Percentiles rank a stretch among this genome's conserved stretches.
Evolutionary conservation across 352 stramenopile genomes (phyloP).

Genomic region (Phytopythium sindhum): DNA sequence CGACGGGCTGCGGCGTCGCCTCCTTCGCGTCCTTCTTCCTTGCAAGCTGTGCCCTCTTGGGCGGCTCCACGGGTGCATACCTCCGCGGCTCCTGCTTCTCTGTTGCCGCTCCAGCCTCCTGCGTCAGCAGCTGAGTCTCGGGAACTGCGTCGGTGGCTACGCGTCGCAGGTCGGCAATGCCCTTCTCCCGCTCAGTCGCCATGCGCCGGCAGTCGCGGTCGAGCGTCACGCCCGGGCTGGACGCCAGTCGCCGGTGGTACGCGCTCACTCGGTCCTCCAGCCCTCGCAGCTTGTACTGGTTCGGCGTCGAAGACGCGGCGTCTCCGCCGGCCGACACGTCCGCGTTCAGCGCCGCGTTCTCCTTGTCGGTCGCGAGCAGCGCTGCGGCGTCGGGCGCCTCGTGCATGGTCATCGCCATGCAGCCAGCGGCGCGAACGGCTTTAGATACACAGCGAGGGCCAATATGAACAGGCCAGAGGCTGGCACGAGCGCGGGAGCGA

Average conservation of each 20-base stretch:
- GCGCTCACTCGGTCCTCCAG: slow-evolving; percentile 1
- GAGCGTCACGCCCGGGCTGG: slow-evolving; percentile 18
- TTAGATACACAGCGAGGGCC: background rate
- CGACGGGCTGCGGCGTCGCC: slow-evolving; percentile 28
- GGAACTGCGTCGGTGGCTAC: background rate
- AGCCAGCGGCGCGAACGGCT: background rate
- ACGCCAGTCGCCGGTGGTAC: slow-evolving; percentile 11
- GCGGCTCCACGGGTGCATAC: slow-evolving; percentile 4
- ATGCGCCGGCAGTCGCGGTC: slow-evolving; percentile 20
- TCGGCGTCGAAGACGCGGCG: background rate
- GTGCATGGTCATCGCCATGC: slow-evolving; percentile 31
- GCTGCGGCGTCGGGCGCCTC: slow-evolving; percentile 13
- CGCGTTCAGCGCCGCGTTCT: slow-evolving; percentile 20
- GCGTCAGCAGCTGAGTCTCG: background rate
- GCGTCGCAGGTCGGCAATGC: background rate
- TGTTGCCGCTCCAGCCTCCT: background rate
- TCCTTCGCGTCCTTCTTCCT: slow-evolving; percentile 31
- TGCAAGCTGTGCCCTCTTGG: slow-evolving; percentile 4
- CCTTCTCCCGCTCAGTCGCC: background rate
- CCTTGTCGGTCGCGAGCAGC: slow-evolving; percentile 16
- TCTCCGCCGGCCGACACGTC: slow-evolving; percentile 3
- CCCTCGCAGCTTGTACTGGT: slow-evolving; percentile 2
- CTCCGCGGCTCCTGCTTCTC: slow-evolving; percentile 12
- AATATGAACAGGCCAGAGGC: background rate
- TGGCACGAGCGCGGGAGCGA: background rate